Base-by-base conservation (phyloP, 768 basidiomycete species). In the Boletellus ananiceps region DNA sequence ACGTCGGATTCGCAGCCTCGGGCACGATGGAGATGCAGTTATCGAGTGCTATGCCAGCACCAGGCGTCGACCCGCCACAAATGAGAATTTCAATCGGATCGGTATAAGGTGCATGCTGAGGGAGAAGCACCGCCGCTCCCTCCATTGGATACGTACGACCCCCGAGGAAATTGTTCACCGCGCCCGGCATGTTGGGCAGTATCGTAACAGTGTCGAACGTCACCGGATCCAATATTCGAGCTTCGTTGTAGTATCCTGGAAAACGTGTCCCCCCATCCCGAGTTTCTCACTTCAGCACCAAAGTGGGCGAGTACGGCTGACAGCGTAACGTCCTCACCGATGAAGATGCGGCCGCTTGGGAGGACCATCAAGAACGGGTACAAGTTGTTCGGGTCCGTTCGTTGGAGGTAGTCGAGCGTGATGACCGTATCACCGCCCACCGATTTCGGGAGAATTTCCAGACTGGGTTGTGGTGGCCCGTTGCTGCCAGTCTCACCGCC, bases 121-220 rank as follows among this genome's bases (percentile, higher is more conserved):
- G 89, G 13, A 91, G 70, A 23, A 88, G 69, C 41, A 87, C 76
- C 0, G 83, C 79, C 2, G 84, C 72, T 19, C 86, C 89, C 61
- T 86, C 81, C 59, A 88, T 70, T 3, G 88, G 89, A 57, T 92
- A 92, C 15, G 83, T 84, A 27, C 89, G 80, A 25, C 88, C 84
- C 12, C 74, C 83, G n/a, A 80, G 65, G 69, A 83, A 82, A 57
- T 84, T 79, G 51, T 80, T 82, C 40, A 90, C 88, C 0, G 82
- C 73, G 0, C 83, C 87, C 0, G 88, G 88, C 54, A 86, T 81
- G 56, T 88, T 87, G 14, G 88, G 88, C 5, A 89, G 65, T 7
- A 70, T 66, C 5, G 66, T 66, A 46, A 81, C 64, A 0, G 88
- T 89, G 18, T 73, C 66, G 54, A 90, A 88, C 1, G 78, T 85